These are phyloP conservation scores for Termitomyces bulborhizus DNA, from an alignment of 768 basidiomycete genomes.

Conservation along the genomic window DNA sequence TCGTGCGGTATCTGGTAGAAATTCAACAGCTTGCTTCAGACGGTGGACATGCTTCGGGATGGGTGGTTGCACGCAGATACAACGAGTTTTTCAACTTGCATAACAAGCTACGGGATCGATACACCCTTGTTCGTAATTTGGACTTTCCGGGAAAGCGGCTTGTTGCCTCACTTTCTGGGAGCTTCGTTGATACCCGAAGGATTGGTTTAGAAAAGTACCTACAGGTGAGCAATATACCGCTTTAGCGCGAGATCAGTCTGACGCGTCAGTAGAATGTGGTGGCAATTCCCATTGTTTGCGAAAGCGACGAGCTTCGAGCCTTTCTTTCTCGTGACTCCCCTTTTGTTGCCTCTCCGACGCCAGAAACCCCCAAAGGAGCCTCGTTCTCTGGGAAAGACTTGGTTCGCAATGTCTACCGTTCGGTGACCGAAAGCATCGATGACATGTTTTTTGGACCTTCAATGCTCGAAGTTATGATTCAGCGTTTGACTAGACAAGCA, in stretches of 20 bases:
- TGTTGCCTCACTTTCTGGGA: constrained; percentile 81
- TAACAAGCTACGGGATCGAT: constrained; percentile 75
- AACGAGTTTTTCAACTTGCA: constrained; percentile 94
- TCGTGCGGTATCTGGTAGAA: constrained; percentile 89
- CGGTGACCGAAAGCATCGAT: constrained; percentile 91
- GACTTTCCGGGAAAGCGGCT: constrained; percentile 95
- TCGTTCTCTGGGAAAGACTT: constrained; percentile 67
- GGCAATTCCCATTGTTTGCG: constrained; percentile 68
- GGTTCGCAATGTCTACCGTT: constrained; percentile 83
- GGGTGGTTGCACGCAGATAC: constrained; percentile 91
- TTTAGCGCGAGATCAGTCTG: neutral
- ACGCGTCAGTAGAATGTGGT: constrained; percentile 52
- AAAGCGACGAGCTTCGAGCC: constrained; percentile 72
- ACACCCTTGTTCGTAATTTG: constrained; percentile 55
- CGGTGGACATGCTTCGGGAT: constrained; percentile 75
- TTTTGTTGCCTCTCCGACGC: constrained; percentile 56
- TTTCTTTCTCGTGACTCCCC: constrained; percentile 89
- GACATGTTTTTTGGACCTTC: constrained; percentile 96
- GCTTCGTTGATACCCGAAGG: constrained; percentile 79
- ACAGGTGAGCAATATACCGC: constrained; percentile 51
- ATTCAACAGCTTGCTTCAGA: constrained; percentile 83
- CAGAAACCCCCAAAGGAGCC: constrained; percentile 31
- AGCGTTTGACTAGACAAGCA: constrained; percentile 83
- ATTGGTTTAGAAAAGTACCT: constrained; percentile 83
- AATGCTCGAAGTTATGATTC: constrained; percentile 93